Conservation (phyloP, 2,329 filamentous ascomycete species). For the Alternaria ventricosa region DNA sequence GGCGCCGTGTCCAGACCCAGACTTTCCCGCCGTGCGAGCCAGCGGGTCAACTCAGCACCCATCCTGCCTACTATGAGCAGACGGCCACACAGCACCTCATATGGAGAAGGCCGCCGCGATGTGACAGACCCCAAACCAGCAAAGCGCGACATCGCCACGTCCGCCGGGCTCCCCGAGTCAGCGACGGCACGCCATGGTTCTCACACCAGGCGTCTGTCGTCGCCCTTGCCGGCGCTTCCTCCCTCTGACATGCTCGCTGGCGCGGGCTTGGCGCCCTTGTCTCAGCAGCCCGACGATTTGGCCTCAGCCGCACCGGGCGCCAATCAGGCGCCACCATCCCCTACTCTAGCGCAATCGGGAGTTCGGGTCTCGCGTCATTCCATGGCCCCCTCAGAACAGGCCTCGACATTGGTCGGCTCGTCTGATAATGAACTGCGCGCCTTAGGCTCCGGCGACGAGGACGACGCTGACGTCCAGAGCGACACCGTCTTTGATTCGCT, state of each 20-base stretch:
- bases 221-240: constrained; percentile 34
- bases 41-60: constrained; percentile 43
- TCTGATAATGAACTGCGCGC: constrained; percentile 69
- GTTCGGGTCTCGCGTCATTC: constrained; percentile 60
- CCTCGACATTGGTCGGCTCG: constrained; percentile 72
- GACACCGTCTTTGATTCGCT: constrained; percentile 80
- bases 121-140: constrained; percentile 39
- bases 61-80: constrained; percentile 48
- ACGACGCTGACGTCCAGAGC: constrained; percentile 79
- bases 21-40: constrained; percentile 39
- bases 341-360: constrained; percentile 43
- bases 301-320: constrained; percentile 35
- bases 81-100: constrained; percentile 44
- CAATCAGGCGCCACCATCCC: constrained; percentile 46
- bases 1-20: constrained; percentile 35
- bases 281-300: constrained; percentile 40
- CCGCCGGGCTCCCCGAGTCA: constrained; percentile 25
- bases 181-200: constrained; percentile 18
- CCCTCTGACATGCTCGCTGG: constrained; percentile 23
- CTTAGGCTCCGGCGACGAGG: constrained; percentile 73
- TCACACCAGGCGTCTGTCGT: constrained; percentile 21
- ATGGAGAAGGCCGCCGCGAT: constrained; percentile 49
- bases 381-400: constrained; percentile 63
- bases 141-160: constrained; percentile 40
- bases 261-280: constrained; percentile 38